These are phyloP conservation scores for Porphyrellus sp. DNA, from an alignment of 1,284 basidiomycete species.

Conservation along the genomic window DNA sequence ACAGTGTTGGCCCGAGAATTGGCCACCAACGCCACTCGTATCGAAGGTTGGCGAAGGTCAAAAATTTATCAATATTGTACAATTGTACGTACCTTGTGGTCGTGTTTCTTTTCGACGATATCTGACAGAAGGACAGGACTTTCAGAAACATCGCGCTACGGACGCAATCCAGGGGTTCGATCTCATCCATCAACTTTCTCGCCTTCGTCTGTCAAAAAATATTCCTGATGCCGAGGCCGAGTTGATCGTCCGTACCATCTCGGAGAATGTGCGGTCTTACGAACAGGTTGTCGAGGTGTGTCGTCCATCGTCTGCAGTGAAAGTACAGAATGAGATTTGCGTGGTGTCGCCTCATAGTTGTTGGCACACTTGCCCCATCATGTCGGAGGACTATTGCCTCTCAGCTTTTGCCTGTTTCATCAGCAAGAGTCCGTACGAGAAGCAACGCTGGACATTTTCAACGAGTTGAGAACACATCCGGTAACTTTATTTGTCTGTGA, in stretches of 20 bases:
- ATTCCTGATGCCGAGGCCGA: slow-evolving; percentile 67
- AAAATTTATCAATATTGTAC: slow-evolving; percentile 62
- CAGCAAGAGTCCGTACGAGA: slow-evolving; percentile 74
- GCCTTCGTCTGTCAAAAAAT: slow-evolving; percentile 60
- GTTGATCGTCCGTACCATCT: slow-evolving; percentile 72
- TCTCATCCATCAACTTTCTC: slow-evolving; percentile 66
- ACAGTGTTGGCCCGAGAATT: slow-evolving; percentile 57
- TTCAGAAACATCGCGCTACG: slow-evolving; percentile 42
- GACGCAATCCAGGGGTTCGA: slow-evolving; percentile 65
- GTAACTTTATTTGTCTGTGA: slow-evolving; percentile 44
- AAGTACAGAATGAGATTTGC: background rate
- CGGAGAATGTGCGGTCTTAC: slow-evolving; percentile 68
- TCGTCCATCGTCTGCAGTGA: slow-evolving; percentile 2
- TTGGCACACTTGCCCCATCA: slow-evolving; percentile 76
- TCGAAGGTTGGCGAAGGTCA: slow-evolving; percentile 78
- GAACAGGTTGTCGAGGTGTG: slow-evolving; percentile 88
- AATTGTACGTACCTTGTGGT: slow-evolving; percentile 42
- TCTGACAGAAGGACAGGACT: slow-evolving; percentile 46
- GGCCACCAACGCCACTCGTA: slow-evolving; percentile 62
- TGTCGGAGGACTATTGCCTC: slow-evolving; percentile 77
- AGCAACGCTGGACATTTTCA: slow-evolving; percentile 78
- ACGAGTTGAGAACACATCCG: slow-evolving; percentile 70
- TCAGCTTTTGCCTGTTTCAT: slow-evolving; percentile 91
- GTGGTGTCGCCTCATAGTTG: slow-evolving; percentile 49
- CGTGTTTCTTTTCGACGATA: background rate